Percentiles rank a stretch among this genome's conserved stretches.
These are phyloP conservation scores for Plasmodium fragile DNA, from an alignment of 169 alveolate species.

Conservation along the genomic window DNA sequence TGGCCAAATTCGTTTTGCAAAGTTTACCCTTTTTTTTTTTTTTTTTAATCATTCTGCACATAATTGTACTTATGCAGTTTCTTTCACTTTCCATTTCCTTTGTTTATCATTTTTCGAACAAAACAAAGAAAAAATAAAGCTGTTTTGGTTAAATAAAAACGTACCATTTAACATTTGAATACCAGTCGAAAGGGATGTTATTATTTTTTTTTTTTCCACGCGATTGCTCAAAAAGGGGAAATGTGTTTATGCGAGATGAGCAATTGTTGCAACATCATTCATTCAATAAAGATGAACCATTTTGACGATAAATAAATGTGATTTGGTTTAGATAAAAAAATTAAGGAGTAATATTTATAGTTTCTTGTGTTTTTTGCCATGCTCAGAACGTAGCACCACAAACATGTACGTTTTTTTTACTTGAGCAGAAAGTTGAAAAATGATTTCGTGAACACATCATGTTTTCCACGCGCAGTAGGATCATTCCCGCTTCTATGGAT, in stretches of 20 bases:
- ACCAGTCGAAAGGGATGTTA: background rate
- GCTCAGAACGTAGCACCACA: background rate
- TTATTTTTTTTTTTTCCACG: background rate
- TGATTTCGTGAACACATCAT: too few relatives aligned
- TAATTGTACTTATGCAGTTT: background rate
- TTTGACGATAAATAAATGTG: background rate
- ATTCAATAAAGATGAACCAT: background rate
- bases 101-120: background rate
- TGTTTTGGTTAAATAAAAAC: slow-evolving; percentile 24
- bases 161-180: slow-evolving; percentile 2
- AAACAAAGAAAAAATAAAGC: slow-evolving; percentile 10
- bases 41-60: background rate
- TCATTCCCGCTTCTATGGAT: background rate
- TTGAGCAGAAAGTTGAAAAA: background rate
- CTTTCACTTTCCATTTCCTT: background rate
- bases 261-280: background rate
- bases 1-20: background rate
- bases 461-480: background rate
- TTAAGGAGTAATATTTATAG: background rate
- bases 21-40: background rate
- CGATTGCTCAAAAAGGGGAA: background rate
- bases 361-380: background rate
- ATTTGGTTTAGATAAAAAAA: too few relatives aligned
- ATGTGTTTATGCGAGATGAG: background rate
- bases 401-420: background rate